These are phyloP conservation scores for Hypoxylon sp. DNA, from an alignment of 2,329 filamentous ascomycete genomes.

Conservation along the genomic window DNA sequence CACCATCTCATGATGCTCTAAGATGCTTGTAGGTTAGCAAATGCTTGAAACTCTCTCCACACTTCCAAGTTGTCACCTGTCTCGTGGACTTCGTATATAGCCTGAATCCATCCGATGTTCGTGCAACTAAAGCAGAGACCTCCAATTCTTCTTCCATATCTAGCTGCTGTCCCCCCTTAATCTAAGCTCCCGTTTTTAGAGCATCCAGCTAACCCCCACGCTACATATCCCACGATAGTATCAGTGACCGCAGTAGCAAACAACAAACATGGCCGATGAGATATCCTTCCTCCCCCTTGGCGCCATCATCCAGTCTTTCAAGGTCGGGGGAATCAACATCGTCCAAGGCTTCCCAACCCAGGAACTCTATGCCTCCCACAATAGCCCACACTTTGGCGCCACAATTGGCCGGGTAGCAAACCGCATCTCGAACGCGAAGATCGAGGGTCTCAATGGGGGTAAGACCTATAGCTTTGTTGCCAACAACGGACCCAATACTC, in stretches of 20 bases:
- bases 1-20: conserved; percentile 40
- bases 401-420: conserved; percentile 92
- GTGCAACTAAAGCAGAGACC: conserved; percentile 13
- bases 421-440: conserved; percentile 79
- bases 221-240: conserved; percentile 11
- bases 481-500: conserved; percentile 83
- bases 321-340: conserved; percentile 84
- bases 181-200: conserved; percentile 13
- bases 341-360: conserved; percentile 87
- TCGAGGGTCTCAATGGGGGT: conserved; percentile 78
- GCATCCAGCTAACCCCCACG: conserved; percentile 12
- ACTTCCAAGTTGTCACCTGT: conserved; percentile 28
- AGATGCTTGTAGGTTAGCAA: conserved; percentile 13
- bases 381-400: conserved; percentile 88
- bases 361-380: conserved; percentile 81
- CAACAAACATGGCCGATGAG: conserved; percentile 57
- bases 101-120: conserved; percentile 43
- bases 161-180: conserved; percentile 31
- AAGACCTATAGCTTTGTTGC: conserved; percentile 77
- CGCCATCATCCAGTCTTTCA: conserved; percentile 86
- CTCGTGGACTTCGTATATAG: conserved; percentile 45
- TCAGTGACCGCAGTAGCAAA: conserved; percentile 6
- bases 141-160: conserved; percentile 28
- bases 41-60: conserved; percentile 26
- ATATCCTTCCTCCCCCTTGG: conserved; percentile 80